Conservation (phyloP, 106 monocot species). For the Hemerocallis citrina region DNA sequence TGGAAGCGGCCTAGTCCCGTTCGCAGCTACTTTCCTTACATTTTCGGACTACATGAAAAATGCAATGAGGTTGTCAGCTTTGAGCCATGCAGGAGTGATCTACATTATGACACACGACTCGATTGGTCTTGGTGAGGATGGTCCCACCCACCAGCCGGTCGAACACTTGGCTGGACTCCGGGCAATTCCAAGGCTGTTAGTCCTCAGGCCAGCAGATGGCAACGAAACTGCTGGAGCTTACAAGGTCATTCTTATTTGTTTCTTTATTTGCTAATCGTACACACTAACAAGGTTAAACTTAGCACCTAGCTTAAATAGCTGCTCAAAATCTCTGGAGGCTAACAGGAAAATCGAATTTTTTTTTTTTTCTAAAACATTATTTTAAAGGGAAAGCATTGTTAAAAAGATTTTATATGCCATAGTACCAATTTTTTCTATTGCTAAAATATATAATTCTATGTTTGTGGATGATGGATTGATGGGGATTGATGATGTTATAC, state of each 20-base stretch:
- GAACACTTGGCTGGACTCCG: slow-evolving; percentile 75
- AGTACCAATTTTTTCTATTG: too few species aligned
- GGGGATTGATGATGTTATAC: too few species aligned
- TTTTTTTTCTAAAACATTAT: background rate
- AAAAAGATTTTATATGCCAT: background rate
- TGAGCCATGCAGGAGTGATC: slow-evolving; percentile 61
- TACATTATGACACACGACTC: slow-evolving; percentile 94
- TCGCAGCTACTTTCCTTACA: slow-evolving; percentile 82
- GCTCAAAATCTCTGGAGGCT: too few species aligned
- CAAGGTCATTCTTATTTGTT: slow-evolving; percentile 16
- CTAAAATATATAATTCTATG: too few species aligned
- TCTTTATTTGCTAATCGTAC: too few species aligned
- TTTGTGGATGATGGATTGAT: too few species aligned
- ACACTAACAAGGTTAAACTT: too few species aligned
- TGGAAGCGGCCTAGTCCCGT: slow-evolving; percentile 71
- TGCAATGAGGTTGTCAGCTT: slow-evolving; percentile 71
- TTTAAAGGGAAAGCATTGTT: background rate
- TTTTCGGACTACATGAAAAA: slow-evolving; percentile 93
- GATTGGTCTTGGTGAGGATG: slow-evolving; percentile 87
- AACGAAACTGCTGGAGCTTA: slow-evolving; percentile 81
- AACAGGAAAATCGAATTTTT: background rate
- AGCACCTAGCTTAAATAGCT: too few species aligned
- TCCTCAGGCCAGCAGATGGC: slow-evolving; percentile 81
- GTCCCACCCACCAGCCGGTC: slow-evolving; percentile 81
- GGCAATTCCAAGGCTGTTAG: slow-evolving; percentile 74